phyloP scores from a whole-genome alignment of 768 basidiomycete species.

The Thelephora ganbajun region DNA sequence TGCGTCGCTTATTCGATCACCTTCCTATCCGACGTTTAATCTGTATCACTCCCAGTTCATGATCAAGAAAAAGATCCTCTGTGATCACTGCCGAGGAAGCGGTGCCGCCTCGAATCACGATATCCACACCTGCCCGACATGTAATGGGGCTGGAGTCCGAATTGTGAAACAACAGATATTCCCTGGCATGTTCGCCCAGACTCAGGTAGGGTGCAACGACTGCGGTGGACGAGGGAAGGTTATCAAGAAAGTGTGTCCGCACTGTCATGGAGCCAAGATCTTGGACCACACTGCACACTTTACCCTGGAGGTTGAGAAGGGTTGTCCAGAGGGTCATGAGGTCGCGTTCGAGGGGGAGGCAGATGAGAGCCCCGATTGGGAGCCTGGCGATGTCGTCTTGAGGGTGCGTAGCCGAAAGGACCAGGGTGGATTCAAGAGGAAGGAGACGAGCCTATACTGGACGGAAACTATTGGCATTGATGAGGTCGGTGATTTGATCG shows the following conservation, averaged over 20 bases:
- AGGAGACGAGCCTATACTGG: conserved; percentile 87
- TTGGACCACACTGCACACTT: conserved; percentile 69
- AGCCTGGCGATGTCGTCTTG: conserved; percentile 85
- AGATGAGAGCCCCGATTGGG: conserved; percentile 94
- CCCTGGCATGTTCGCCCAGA: conserved; percentile 92
- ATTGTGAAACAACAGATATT: conserved; percentile 88
- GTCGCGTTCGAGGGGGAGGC: conserved; percentile 92
- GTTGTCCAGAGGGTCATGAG: conserved; percentile 89
- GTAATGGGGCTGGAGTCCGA: conserved; percentile 76
- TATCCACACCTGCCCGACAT: conserved; percentile 76
- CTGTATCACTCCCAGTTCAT: conserved; percentile 50
- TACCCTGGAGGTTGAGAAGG: conserved; percentile 73
- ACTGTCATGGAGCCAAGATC: conserved; percentile 73
- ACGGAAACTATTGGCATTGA: conserved; percentile 82
- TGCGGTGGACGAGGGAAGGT: conserved; percentile 76
- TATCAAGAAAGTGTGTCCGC: conserved; percentile 66
- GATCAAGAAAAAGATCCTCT: conserved; percentile 83
- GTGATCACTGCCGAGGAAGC: conserved; percentile 92
- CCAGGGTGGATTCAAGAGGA: conserved; percentile 74
- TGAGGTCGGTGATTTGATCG: conserved; percentile 44
- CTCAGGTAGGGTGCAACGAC: conserved; percentile 68
- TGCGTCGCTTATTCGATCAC: conserved; percentile 14
- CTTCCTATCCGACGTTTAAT: not conserved
- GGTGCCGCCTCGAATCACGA: conserved; percentile 85
- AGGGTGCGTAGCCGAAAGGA: conserved; percentile 68